phyloP scores from a whole-genome alignment of 140 eudicot species.

The Flaveria floridana region DNA sequence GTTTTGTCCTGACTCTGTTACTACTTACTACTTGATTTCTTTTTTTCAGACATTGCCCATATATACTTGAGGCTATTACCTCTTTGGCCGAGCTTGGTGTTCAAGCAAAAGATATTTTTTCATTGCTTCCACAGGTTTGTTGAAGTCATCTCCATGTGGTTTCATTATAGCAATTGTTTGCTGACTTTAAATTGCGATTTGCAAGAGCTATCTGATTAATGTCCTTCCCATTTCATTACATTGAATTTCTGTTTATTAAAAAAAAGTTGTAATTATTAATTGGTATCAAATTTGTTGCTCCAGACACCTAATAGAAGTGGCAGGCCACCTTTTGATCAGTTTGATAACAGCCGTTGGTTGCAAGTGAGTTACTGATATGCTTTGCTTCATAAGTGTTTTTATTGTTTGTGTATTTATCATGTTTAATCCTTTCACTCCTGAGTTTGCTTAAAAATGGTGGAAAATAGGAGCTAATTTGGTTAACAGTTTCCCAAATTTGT shows the following conservation, averaged over 20 bases:
- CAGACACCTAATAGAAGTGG: constrained; percentile 87
- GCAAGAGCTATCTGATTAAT: not conserved
- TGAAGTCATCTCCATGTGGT: constrained; percentile 20
- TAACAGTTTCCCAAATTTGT: not conserved
- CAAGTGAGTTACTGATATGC: constrained; percentile 51
- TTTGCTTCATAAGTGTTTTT: not conserved
- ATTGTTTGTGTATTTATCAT: constrained; percentile 18
- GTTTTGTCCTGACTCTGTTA: constrained; percentile 17
- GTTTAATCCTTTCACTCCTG: not conserved
- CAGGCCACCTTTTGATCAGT: constrained; percentile 84
- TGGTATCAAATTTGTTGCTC: constrained; percentile 8
- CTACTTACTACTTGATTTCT: constrained; percentile 10
- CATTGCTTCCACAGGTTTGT: constrained; percentile 86
- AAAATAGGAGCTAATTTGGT: constrained; percentile 6
- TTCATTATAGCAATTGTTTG: not conserved
- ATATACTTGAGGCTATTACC: constrained; percentile 69
- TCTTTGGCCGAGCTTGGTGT: constrained; percentile 93
- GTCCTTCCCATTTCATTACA: not conserved
- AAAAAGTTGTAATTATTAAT: constrained; percentile 19
- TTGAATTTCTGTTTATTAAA: not conserved
- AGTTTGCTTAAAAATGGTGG: constrained; percentile 19
- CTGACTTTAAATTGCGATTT: not conserved
- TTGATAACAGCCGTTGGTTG: constrained; percentile 87
- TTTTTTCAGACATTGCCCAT: constrained; percentile 72
- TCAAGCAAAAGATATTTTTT: constrained; percentile 78